Evolutionary conservation across 2,329 filamentous ascomycete species (phyloP).

Genomic region (Sclerotinia sclerotiorum): DNA sequence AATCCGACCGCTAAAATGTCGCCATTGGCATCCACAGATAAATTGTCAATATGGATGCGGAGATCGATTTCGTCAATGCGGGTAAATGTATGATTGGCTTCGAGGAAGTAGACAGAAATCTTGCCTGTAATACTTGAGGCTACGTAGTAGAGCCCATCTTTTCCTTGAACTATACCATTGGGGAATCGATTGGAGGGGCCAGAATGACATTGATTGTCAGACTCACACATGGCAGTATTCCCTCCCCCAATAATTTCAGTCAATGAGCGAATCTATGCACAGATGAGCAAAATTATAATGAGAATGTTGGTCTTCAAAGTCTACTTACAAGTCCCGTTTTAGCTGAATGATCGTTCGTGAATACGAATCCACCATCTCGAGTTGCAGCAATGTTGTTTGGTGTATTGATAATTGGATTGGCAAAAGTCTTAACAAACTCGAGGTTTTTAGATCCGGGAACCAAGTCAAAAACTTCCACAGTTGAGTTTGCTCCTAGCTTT

Average conservation of each 20-base stretch:
- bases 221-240: slow-evolving; percentile 37
- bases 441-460: slow-evolving; percentile 33
- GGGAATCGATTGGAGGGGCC: slow-evolving; percentile 30
- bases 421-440: slow-evolving; percentile 40
- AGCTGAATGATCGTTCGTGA: slow-evolving; percentile 42
- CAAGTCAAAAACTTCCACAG: slow-evolving; percentile 43
- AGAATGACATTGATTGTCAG: slow-evolving; percentile 2
- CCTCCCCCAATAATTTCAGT: slow-evolving; percentile 38
- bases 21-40: slow-evolving; percentile 42
- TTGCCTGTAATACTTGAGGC: slow-evolving; percentile 31
- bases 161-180: slow-evolving; percentile 40
- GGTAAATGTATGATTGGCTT: slow-evolving; percentile 25
- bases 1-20: slow-evolving; percentile 42
- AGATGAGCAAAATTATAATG: neutral
- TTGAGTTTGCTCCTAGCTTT: slow-evolving; percentile 42
- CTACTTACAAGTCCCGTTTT: slow-evolving; percentile 30
- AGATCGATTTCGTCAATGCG: slow-evolving; percentile 36
- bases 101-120: neutral
- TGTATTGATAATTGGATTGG: slow-evolving; percentile 38
- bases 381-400: slow-evolving; percentile 42
- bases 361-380: slow-evolving; percentile 40
- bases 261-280: slow-evolving; percentile 21
- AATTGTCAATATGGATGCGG: slow-evolving; percentile 41
- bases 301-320: neutral
- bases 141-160: slow-evolving; percentile 42